A percentile compares a stretch with the other conserved stretches of the same genome.
phyloP scores from a whole-genome alignment of 148 eudicot species.

The Oxyria digyna region DNA sequence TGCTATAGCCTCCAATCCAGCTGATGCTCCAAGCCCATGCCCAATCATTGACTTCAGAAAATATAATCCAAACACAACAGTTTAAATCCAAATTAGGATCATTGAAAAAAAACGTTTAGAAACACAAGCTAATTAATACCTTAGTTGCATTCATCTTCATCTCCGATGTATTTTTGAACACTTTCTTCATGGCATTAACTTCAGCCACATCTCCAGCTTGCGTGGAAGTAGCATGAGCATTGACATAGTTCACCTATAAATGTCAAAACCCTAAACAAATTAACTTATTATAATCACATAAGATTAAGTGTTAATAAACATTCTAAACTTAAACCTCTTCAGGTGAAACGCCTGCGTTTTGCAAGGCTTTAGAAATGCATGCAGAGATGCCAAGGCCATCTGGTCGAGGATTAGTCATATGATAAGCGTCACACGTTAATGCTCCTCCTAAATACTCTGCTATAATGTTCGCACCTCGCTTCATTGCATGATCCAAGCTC shows the following conservation, averaged over 20 bases:
- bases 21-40: slow-evolving; percentile 62
- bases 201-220: slow-evolving; percentile 22
- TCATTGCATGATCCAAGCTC: slow-evolving; percentile 26
- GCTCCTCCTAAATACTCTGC: slow-evolving; percentile 29
- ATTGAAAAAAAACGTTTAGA: too few relatives aligned
- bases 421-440: slow-evolving; percentile 22
- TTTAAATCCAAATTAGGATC: too few relatives aligned
- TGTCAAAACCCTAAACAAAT: too few relatives aligned
- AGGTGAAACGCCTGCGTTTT: slow-evolving; percentile 20
- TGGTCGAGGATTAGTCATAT: slow-evolving; percentile 22
- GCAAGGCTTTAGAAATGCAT: slow-evolving; percentile 21
- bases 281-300: too few relatives aligned
- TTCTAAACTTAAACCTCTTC: too few relatives aligned
- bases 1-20: slow-evolving; percentile 59
- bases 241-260: slow-evolving; percentile 20
- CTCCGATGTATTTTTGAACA: slow-evolving; percentile 18
- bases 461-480: slow-evolving; percentile 22
- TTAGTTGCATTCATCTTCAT: slow-evolving; percentile 33
- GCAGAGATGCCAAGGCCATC: slow-evolving; percentile 21
- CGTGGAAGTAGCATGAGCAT: slow-evolving; percentile 20
- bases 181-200: slow-evolving; percentile 21
- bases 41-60: slow-evolving; percentile 44
- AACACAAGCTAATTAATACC: slow-evolving; percentile 9
- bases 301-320: too few relatives aligned
- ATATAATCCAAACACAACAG: neutral